Percentiles rank a stretch among this genome's conserved stretches.
phyloP scores from a whole-genome alignment of 2,329 filamentous ascomycete genomes.

The Cryphonectria japonica region DNA sequence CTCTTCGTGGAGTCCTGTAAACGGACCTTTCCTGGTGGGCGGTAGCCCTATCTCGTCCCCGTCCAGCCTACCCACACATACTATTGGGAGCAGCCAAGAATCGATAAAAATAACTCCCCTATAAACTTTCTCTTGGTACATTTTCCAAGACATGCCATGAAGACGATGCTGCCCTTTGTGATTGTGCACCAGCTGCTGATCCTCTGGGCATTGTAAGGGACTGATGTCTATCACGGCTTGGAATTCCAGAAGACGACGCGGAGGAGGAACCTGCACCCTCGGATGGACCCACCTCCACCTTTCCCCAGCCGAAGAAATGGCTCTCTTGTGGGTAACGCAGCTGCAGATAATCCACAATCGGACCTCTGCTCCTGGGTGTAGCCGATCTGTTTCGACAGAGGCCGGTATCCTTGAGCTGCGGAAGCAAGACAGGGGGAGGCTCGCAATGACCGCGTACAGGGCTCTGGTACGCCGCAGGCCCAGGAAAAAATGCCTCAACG shows the following conservation, averaged over 20 bases:
- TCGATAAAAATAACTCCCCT: neutral
- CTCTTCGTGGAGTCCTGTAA: conserved; percentile 18
- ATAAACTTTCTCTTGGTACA: neutral
- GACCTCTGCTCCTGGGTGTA: conserved; percentile 21
- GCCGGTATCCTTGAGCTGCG: conserved; percentile 22
- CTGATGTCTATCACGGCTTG: conserved; percentile 16
- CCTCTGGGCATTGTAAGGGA: conserved; percentile 16
- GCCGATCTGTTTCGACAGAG: conserved; percentile 28
- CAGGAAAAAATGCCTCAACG: conserved; percentile 28
- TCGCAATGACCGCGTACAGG: conserved; percentile 9
- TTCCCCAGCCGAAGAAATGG: conserved; percentile 20
- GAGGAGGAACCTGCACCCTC: conserved; percentile 10
- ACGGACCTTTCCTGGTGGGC: conserved; percentile 18
- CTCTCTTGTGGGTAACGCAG: conserved; percentile 7
- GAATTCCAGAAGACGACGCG: neutral
- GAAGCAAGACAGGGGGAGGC: conserved; percentile 14
- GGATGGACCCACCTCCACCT: conserved; percentile 25
- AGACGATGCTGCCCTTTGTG: neutral
- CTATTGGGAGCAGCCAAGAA: neutral
- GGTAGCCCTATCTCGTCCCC: conserved; percentile 12
- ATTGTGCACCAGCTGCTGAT: neutral
- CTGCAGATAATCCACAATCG: conserved; percentile 3
- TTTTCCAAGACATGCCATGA: neutral
- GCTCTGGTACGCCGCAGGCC: neutral
- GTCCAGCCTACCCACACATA: neutral